Conservation (phyloP, 129 eudicot genomes). For the Sambucus nigra region DNA sequence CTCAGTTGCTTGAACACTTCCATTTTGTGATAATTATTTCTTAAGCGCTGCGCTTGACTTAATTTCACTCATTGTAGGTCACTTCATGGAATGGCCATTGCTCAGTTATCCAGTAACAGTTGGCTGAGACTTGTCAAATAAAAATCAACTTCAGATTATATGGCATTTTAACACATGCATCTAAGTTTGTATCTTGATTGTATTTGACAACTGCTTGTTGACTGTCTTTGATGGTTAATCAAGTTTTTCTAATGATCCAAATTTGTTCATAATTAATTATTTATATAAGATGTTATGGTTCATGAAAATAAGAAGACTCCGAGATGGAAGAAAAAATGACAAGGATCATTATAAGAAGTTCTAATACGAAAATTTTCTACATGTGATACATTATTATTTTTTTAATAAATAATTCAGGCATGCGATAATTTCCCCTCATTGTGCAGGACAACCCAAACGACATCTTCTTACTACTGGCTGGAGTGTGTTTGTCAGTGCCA, state of each 20-base stretch:
- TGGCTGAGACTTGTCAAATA: background rate
- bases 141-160: background rate
- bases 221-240: background rate
- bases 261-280: background rate
- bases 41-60: no score
- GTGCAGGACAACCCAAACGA: slow-evolving; percentile 98
- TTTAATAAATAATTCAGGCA: background rate
- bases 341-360: no score
- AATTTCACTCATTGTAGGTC: no score
- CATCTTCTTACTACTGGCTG: slow-evolving; percentile 98
- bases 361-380: no score
- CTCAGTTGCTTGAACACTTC: no score
- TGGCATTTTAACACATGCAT: background rate
- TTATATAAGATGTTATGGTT: no score
- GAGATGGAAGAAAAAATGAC: no score
- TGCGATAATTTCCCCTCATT: slow-evolving; percentile 5
- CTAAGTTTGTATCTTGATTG: background rate
- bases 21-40: no score
- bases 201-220: background rate
- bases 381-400: background rate
- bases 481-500: slow-evolving; percentile 99
- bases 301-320: no score
- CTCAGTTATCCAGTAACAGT: background rate
- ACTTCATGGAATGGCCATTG: background rate
- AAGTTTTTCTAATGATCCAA: background rate